phyloP scores from a whole-genome alignment of 2,329 filamentous ascomycete genomes.

The Curvularia sp. region DNA sequence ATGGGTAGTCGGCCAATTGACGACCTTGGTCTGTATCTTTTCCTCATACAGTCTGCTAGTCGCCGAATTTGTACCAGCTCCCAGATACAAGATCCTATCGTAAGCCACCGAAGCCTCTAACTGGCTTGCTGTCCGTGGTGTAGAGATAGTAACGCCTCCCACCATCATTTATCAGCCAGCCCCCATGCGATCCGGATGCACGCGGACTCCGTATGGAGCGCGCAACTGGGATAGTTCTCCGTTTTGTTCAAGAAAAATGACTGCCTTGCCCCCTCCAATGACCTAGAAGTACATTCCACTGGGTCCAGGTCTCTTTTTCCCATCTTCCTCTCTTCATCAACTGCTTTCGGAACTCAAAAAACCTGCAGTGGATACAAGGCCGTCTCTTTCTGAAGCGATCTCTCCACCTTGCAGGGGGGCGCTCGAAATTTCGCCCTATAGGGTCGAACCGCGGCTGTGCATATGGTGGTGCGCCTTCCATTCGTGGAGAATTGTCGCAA shows the following conservation, averaged over 20 bases:
- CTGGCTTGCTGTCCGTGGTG: conserved; percentile 42
- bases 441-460: conserved; percentile 47
- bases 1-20: conserved; percentile 55
- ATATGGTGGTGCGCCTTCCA: conserved; percentile 38
- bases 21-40: conserved; percentile 51
- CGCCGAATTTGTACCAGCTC: conserved; percentile 51
- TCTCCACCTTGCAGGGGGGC: conserved; percentile 34
- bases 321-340: conserved; percentile 55
- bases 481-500: conserved; percentile 39
- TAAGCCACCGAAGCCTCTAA: conserved; percentile 55
- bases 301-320: background rate
- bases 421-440: conserved; percentile 29
- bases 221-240: conserved; percentile 37
- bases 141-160: conserved; percentile 49
- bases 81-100: conserved; percentile 55
- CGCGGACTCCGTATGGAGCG: conserved; percentile 51
- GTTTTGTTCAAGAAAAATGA: conserved; percentile 52
- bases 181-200: conserved; percentile 53
- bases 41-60: conserved; percentile 58
- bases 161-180: conserved; percentile 4
- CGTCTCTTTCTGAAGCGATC: conserved; percentile 46
- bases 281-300: conserved; percentile 33
- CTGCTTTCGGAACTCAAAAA: background rate
- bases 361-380: background rate
- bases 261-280: conserved; percentile 45